Evolutionary conservation across 2,329 filamentous ascomycete genomes (phyloP).

Genomic region (Biscogniauxia marginata): DNA sequence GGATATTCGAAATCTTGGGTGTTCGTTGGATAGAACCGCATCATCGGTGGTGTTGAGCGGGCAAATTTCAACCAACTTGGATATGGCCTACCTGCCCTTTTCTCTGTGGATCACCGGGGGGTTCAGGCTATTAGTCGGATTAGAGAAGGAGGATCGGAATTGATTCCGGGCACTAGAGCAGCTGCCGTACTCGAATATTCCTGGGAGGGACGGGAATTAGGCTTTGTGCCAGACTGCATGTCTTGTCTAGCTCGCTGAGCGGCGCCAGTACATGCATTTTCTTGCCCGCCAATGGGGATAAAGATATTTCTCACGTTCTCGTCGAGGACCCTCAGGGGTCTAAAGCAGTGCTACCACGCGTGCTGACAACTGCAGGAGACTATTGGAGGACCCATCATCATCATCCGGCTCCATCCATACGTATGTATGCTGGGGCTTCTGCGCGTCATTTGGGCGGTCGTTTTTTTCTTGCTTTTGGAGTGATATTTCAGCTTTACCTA

Average conservation of each 20-base stretch:
- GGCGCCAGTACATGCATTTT: background rate
- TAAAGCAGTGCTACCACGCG: background rate
- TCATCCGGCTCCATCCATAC: background rate
- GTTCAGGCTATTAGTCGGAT: background rate
- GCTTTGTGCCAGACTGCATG: background rate
- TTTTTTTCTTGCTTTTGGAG: background rate
- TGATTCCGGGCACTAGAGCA: background rate
- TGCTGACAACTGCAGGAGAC: background rate
- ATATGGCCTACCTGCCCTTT: background rate
- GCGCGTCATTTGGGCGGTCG: background rate
- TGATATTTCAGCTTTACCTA: background rate
- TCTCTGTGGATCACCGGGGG: background rate
- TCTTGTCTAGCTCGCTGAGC: background rate
- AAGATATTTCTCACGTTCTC: background rate
- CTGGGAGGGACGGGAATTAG: background rate
- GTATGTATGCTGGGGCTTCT: background rate
- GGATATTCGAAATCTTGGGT: conserved; percentile 77
- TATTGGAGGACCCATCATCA: background rate
- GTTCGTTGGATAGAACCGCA: conserved; percentile 82
- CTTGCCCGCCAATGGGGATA: background rate
- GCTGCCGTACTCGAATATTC: background rate
- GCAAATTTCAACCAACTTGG: conserved; percentile 1
- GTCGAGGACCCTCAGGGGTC: background rate
- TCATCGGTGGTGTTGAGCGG: conserved; percentile 67
- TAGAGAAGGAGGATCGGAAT: background rate